Percentiles rank a stretch among this genome's conserved stretches.
These are phyloP conservation scores for Sporisorium iseilematis-ciliati DNA, from an alignment of 1,284 basidiomycete species.

Conservation along the genomic window DNA sequence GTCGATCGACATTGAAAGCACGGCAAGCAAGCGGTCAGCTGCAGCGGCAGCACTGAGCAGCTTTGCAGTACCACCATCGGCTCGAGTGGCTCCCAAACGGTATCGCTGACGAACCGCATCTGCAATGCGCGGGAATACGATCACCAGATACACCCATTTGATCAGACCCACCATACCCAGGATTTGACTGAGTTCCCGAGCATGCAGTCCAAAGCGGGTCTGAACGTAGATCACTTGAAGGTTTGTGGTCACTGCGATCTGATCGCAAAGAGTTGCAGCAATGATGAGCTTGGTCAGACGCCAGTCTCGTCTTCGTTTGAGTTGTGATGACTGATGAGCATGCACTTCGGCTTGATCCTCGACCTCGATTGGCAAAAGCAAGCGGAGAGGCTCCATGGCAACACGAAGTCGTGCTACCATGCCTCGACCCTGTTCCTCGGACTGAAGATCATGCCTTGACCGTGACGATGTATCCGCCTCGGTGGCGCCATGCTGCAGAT, in stretches of 20 bases:
- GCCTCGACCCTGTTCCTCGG: no score
- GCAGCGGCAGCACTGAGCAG: not conserved
- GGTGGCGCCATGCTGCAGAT: not conserved
- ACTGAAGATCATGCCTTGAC: no score
- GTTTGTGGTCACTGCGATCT: constrained; percentile 5
- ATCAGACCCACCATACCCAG: not conserved
- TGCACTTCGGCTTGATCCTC: no score
- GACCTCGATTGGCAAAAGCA: no score
- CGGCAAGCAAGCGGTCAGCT: constrained; percentile 3
- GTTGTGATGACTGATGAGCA: no score
- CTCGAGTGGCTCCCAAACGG: not conserved
- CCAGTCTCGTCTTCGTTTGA: constrained; percentile 1
- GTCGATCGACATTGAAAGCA: not conserved
- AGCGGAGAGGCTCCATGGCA: no score
- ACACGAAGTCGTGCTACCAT: no score
- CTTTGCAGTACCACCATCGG: not conserved
- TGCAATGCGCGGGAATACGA: constrained; percentile 4
- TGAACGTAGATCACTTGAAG: constrained; percentile 1
- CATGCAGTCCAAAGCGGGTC: constrained; percentile 6
- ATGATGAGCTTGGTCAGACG: constrained; percentile 5
- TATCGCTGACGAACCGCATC: not conserved
- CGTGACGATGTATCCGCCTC: no score
- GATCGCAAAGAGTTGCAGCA: constrained; percentile 4
- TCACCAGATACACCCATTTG: constrained; percentile 3
- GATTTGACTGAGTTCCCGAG: not conserved